Conservation (phyloP, 2,329 filamentous ascomycete species). For the Diplodia intermedia region DNA sequence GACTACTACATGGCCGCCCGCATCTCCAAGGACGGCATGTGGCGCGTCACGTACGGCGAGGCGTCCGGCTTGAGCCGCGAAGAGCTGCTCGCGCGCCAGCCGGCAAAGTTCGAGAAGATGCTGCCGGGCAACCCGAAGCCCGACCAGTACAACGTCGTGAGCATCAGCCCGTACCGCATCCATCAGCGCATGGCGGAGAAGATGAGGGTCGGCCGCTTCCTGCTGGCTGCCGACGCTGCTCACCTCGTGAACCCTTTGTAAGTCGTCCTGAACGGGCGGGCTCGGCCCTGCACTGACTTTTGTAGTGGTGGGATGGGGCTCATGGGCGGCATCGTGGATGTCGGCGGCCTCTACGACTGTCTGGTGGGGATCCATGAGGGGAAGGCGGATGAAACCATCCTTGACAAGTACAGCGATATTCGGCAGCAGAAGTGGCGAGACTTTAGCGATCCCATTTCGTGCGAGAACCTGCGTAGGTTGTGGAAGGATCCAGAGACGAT, state of each 20-base stretch:
- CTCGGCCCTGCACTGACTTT: constrained; percentile 51
- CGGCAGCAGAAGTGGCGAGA: constrained; percentile 31
- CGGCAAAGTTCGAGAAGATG: constrained; percentile 60
- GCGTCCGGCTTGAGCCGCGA: constrained; percentile 57
- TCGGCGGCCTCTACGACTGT: constrained; percentile 64
- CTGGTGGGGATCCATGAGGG: constrained; percentile 42
- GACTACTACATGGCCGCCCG: constrained; percentile 66
- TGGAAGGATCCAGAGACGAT: constrained; percentile 47
- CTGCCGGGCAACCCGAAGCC: constrained; percentile 64
- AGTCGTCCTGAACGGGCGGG: constrained; percentile 32
- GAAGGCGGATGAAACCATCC: constrained; percentile 32
- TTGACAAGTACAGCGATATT: constrained; percentile 34
- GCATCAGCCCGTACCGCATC: constrained; percentile 63
- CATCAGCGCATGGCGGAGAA: constrained; percentile 63
- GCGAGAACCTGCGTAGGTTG: constrained; percentile 49
- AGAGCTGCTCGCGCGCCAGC: constrained; percentile 59
- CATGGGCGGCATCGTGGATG: constrained; percentile 65
- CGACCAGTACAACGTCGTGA: constrained; percentile 61
- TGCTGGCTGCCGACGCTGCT: constrained; percentile 65
- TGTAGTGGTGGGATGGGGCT: constrained; percentile 64
- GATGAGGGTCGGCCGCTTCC: constrained; percentile 61
- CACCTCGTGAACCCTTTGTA: constrained; percentile 59
- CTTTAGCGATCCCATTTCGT: constrained; percentile 34
- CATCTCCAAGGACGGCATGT: constrained; percentile 63
- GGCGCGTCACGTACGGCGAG: constrained; percentile 67